Evolutionary conservation across 73 alveolate species (phyloP).

Genomic region (Paraurostyla sp.): DNA sequence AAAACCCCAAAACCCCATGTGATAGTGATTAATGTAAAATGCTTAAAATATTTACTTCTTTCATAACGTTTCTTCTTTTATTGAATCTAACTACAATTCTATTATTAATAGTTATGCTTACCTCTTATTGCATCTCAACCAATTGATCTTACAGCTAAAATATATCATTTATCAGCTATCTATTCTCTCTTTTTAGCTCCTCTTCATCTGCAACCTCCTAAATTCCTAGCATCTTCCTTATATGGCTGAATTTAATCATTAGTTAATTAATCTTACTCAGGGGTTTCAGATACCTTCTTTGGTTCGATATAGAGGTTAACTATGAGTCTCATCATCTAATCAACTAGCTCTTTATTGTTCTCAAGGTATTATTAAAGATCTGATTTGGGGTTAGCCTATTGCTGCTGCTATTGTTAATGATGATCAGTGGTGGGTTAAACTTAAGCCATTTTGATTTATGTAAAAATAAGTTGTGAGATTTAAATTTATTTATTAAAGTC

Average conservation of each 20-base stretch:
- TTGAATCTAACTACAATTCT: slow-evolving; percentile 11
- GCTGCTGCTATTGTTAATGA: slow-evolving; percentile 4
- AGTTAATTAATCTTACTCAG: slow-evolving; percentile 1
- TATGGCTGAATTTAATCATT: slow-evolving; percentile 15
- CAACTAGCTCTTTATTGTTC: not conserved
- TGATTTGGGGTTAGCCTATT: not conserved
- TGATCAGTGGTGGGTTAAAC: too few relatives aligned
- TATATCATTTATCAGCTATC: slow-evolving; percentile 4
- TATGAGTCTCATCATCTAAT: slow-evolving; percentile 7
- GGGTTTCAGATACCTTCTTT: slow-evolving; percentile 46
- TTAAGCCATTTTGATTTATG: too few relatives aligned
- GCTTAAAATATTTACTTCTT: too few relatives aligned
- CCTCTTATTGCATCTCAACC: slow-evolving; percentile 2
- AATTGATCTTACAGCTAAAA: slow-evolving; percentile 22
- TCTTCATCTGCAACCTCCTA: not conserved
- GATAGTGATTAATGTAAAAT: too few relatives aligned
- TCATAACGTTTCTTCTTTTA: slow-evolving; percentile 45
- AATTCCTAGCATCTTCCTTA: slow-evolving; percentile 27
- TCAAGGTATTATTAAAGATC: slow-evolving; percentile 1
- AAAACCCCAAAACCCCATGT: too few relatives aligned
- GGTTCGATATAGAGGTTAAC: slow-evolving; percentile 30
- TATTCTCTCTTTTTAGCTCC: slow-evolving; percentile 3
- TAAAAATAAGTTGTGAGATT: too few relatives aligned
- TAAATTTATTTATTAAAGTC: too few relatives aligned
- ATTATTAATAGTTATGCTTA: not conserved